phyloP scores from a whole-genome alignment of 1,284 basidiomycete genomes.

The Flammula alnicola region DNA sequence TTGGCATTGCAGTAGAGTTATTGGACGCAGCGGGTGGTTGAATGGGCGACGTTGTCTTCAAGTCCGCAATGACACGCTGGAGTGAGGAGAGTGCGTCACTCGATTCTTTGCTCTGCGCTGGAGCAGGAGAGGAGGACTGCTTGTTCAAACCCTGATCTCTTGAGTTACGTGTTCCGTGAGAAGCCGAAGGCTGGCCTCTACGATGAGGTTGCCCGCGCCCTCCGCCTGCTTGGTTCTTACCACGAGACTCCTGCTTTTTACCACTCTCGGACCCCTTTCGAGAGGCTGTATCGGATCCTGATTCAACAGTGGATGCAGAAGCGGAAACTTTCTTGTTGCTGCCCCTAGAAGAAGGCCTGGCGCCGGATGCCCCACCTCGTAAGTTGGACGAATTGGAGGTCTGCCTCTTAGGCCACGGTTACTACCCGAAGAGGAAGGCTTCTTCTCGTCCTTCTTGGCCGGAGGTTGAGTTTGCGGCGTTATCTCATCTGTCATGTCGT shows the following conservation, averaged over 20 bases:
- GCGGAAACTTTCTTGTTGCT: slow-evolving; percentile 61
- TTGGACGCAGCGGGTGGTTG: slow-evolving; percentile 46
- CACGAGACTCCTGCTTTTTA: slow-evolving; percentile 61
- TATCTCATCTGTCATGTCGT: slow-evolving; percentile 83
- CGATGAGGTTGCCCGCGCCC: slow-evolving; percentile 55
- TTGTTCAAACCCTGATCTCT: slow-evolving; percentile 51
- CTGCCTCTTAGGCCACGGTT: slow-evolving; percentile 61
- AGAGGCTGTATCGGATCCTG: slow-evolving; percentile 66
- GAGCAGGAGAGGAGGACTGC: slow-evolving; percentile 51
- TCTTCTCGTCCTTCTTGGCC: slow-evolving; percentile 73
- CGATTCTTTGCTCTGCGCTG: slow-evolving; percentile 49
- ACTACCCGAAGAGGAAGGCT: slow-evolving; percentile 47
- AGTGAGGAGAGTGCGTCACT: slow-evolving; percentile 80
- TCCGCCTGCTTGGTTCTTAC: slow-evolving; percentile 54
- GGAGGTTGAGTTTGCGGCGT: slow-evolving; percentile 59
- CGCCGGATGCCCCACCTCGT: slow-evolving; percentile 47
- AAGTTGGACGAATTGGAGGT: slow-evolving; percentile 52
- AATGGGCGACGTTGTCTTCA: slow-evolving; percentile 73
- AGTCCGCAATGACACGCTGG: slow-evolving; percentile 82
- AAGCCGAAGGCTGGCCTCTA: slow-evolving; percentile 58
- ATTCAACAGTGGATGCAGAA: slow-evolving; percentile 53
- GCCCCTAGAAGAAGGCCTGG: slow-evolving; percentile 63
- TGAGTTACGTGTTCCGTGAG: slow-evolving; percentile 53
- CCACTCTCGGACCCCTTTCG: slow-evolving; percentile 60
- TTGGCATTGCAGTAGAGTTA: slow-evolving; percentile 48